Evolutionary conservation across 1,139 yeast species (phyloP).

Genomic region (Saccharomyces hybrid): DNA sequence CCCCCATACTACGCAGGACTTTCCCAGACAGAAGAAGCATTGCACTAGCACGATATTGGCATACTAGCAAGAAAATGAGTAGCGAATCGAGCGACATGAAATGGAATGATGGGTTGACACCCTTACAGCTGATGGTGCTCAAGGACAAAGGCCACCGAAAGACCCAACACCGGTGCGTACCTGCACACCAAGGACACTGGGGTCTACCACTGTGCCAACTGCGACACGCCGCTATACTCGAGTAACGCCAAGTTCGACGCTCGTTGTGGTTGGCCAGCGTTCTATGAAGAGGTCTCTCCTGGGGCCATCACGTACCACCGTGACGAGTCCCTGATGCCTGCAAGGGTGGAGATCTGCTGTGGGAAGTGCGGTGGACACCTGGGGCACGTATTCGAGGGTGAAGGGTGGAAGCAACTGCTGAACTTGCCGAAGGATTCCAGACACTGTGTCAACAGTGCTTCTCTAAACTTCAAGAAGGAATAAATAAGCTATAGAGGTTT

Average conservation of each 20-base stretch:
- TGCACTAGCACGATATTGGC: neutral
- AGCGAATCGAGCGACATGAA: constrained; percentile 22
- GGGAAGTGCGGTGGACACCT: constrained; percentile 85
- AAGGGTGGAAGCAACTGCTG: constrained; percentile 59
- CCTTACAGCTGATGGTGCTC: constrained; percentile 71
- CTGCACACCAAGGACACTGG: constrained; percentile 44
- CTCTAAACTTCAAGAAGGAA: constrained; percentile 52
- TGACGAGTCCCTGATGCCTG: constrained; percentile 67
- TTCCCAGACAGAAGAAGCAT: neutral
- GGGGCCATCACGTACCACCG: constrained; percentile 57
- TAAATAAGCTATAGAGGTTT: constrained; percentile 3
- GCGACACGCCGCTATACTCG: constrained; percentile 69
- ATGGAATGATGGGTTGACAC: constrained; percentile 74
- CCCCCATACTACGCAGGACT: neutral
- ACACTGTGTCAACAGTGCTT: constrained; percentile 87
- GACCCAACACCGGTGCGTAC: constrained; percentile 72
- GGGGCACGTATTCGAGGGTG: constrained; percentile 94
- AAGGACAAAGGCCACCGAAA: constrained; percentile 81
- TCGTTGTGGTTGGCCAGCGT: constrained; percentile 98
- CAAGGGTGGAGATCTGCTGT: constrained; percentile 82
- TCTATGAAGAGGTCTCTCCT: constrained; percentile 72
- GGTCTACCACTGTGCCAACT: constrained; percentile 75
- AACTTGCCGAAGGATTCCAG: constrained; percentile 74
- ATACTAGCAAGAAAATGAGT: constrained; percentile 1
- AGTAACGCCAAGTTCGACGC: constrained; percentile 78